phyloP scores from a whole-genome alignment of 2,329 filamentous ascomycete genomes.

The Davidsoniella australis region DNA sequence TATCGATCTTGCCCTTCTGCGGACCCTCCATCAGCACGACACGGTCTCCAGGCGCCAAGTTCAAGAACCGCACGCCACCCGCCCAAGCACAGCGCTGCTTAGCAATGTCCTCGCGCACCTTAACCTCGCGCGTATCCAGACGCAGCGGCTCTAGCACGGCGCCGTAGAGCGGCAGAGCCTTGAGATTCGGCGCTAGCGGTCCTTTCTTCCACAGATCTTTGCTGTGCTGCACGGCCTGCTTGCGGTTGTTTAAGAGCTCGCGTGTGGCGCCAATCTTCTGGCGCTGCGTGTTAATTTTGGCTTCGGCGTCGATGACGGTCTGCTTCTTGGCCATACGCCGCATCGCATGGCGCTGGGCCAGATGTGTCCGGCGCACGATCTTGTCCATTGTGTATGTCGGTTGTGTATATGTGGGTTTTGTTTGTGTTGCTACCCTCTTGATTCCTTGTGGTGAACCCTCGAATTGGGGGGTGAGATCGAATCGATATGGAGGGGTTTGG shows the following conservation, averaged over 20 bases:
- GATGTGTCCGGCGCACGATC: slow-evolving; percentile 45
- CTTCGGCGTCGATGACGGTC: slow-evolving; percentile 19
- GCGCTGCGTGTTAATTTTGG: slow-evolving; percentile 18
- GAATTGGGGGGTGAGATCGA: no score
- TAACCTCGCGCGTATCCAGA: slow-evolving; percentile 16
- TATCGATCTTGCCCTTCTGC: slow-evolving; percentile 70
- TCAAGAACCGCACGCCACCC: slow-evolving; percentile 38
- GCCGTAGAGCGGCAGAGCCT: slow-evolving; percentile 49
- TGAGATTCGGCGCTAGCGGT: slow-evolving; percentile 58
- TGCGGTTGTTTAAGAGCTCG: slow-evolving; percentile 12
- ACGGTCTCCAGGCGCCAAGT: slow-evolving; percentile 53
- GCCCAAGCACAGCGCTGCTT: slow-evolving; percentile 35
- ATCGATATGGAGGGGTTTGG: no score
- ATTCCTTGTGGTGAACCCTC: no score
- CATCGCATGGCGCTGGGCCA: slow-evolving; percentile 47
- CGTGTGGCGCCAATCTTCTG: slow-evolving; percentile 17
- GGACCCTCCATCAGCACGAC: slow-evolving; percentile 65
- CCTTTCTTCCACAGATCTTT: slow-evolving; percentile 64
- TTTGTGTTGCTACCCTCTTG: background rate
- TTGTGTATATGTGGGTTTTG: slow-evolving; percentile 1
- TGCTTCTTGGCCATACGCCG: slow-evolving; percentile 27
- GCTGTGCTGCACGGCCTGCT: slow-evolving; percentile 20
- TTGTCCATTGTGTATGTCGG: slow-evolving; percentile 43
- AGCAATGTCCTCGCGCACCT: slow-evolving; percentile 20
- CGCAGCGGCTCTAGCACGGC: slow-evolving; percentile 20